phyloP scores from a whole-genome alignment of 352 stramenopile species.

The Phytophthora citrophthora region DNA sequence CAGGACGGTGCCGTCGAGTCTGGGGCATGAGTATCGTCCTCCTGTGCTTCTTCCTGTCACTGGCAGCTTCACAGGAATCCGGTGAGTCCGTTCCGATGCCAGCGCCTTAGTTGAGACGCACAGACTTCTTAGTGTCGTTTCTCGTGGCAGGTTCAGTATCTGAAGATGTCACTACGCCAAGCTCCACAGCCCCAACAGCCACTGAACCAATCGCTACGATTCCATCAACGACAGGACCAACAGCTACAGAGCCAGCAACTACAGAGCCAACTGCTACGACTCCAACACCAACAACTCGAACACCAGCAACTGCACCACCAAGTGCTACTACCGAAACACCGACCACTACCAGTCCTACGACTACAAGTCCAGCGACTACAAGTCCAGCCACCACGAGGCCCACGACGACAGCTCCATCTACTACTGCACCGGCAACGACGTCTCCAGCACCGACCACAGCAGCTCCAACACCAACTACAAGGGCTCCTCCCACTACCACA shows the following conservation, averaged over 20 bases:
- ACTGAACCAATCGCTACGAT: not conserved
- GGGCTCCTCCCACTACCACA: not conserved
- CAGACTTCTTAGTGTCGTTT: not conserved
- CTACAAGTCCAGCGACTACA: constrained; percentile 2
- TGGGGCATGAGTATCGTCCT: not conserved
- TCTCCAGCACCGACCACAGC: constrained; percentile 6
- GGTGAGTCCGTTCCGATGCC: not conserved
- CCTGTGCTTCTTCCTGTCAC: constrained; percentile 1
- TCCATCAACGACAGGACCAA: not conserved
- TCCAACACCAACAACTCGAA: not conserved
- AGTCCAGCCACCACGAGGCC: constrained; percentile 1
- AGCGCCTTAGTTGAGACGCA: not conserved
- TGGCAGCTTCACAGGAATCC: constrained; percentile 3
- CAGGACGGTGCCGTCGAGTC: not conserved
- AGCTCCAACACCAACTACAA: constrained; percentile 2
- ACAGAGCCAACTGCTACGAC: not conserved
- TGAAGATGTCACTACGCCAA: not conserved
- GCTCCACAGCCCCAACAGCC: not conserved
- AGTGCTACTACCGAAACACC: not conserved
- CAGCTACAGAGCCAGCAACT: not conserved
- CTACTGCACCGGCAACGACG: constrained; percentile 14
- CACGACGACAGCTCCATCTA: not conserved
- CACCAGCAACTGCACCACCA: constrained; percentile 1
- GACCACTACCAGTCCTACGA: not conserved
- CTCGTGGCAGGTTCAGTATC: constrained; percentile 1